Evolutionary conservation across 2,329 filamentous ascomycete genomes (phyloP), one percentile per base, ranked within the genome.

Genomic region (Whalleya microplaca): DNA sequence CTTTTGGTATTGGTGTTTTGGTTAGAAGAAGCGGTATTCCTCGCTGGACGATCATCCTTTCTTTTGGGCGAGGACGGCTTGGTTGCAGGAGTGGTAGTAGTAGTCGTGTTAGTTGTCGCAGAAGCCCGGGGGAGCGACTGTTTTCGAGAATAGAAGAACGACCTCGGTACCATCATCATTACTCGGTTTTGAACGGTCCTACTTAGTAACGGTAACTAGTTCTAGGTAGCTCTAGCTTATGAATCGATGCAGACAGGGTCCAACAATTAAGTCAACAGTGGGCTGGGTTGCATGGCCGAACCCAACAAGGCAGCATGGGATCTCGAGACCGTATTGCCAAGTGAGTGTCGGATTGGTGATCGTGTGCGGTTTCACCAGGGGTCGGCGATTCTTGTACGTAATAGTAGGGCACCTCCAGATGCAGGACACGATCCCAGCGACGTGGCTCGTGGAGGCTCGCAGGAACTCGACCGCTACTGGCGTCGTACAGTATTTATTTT

Each of bases 81-180:
- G 48, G 51, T 54, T 23, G 59, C 62, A 6, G 66, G 55, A 41
- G 61, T 43, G 32, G 63, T 23, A 20, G 55, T 18, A 45, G 62
- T 57, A 53, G 63, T 50, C 48, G 23, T 63, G 7, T 66, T 56
- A 40, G 61, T 43, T 41, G 63, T 23, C 20, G 55, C 19, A 45
- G 62, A 58, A 54, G 63, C 49, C 48, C 48, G 55, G 40, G 61
- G 58, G 41, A 55, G 54, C 42, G 70, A 59, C 53, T 64, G 68
- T 51, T 71, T 71, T 59, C 69, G 69, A 49, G 71, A 69, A 51
- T 73, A 71, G 59, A 77, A 70, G 67, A 73, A 75, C 44, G 73
- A 75, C 51, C 72, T 73, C 55, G 74, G 72, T 57, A 72, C 73
- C 68, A 76, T 73, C 72, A 76, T 75, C 27, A 58, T 72, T 64